Base-by-base conservation (phyloP, 768 basidiomycete genomes). In the Dentipellis fragilis region DNA sequence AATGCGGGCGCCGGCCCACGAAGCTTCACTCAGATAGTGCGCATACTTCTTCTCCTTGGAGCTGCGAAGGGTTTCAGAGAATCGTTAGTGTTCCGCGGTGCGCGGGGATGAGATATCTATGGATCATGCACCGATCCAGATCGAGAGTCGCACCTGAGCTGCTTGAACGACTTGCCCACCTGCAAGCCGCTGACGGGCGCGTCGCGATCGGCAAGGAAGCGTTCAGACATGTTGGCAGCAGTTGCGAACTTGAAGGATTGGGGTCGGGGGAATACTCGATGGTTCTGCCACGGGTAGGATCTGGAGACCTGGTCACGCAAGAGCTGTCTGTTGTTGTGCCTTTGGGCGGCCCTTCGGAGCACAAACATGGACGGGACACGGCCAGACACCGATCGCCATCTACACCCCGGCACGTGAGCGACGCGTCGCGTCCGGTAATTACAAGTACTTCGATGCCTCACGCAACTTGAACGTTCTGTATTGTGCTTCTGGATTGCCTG, bases 1-100 rank as follows among this genome's bases (percentile, higher is more conserved):
- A 69, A 93, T 86, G 40, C 86, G 77, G 51, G 80, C 87, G 29
- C 91, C 91, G 0, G 87, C 87, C 91, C 91, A 93, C 1, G 83
- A 81, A 6, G 89, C 90, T 59, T 80, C 64, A 17, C 75, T 78
- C 12, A 90, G 51, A 64, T 79, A 83, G 68, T 93, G 88, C 2
- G 85, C 78, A 63, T 93, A 93, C 57, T 83, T 77, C 71, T 89
- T 86, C 65, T 93, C 90, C 61, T 77, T 78, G 5, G 79, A 72
- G 52, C 89, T 92, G 38, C 56, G 55, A 19, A 40, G 57, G 21
- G 19, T 12, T 19, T 40, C 3, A 45, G 3, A 29, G 16, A 19
- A 16, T 17, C 42, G 16, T 45, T 10, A n/a, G 42, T 19, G 42
- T n/a, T 17, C 42, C 8, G 8, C 16, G n/a, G 42, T 16, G n/a